These are phyloP conservation scores for Colletotrichum melonis DNA, from an alignment of 2,329 filamentous ascomycete genomes.

Conservation along the genomic window DNA sequence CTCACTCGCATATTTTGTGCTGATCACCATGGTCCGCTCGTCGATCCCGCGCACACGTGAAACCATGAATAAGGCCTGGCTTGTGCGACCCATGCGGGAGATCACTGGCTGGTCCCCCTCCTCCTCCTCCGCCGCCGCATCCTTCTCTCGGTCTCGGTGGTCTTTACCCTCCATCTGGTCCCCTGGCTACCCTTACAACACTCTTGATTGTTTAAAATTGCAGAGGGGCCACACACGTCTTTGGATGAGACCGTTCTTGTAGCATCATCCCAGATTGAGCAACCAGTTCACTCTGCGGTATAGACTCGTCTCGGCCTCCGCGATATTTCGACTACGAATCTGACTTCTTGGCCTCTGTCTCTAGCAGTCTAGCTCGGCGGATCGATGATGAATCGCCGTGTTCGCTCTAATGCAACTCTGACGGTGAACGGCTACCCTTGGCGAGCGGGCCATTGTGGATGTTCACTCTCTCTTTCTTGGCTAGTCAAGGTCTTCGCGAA, in stretches of 20 bases:
- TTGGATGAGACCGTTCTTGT: constrained; percentile 29
- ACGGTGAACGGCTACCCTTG: neutral
- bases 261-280: constrained; percentile 30
- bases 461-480: neutral
- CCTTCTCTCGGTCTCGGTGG: constrained; percentile 18
- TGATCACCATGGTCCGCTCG: constrained; percentile 5
- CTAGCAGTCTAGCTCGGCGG: neutral
- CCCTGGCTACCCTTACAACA: neutral
- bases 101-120: constrained; percentile 6
- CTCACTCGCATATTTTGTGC: neutral
- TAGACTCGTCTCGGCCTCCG: constrained; percentile 10
- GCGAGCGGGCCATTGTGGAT: neutral
- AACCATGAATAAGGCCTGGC: constrained; percentile 33
- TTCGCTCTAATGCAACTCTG: neutral
- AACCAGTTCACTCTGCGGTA: constrained; percentile 13
- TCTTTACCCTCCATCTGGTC: neutral
- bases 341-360: neutral
- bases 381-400: neutral
- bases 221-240: constrained; percentile 13
- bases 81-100: constrained; percentile 34
- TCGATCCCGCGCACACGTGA: constrained; percentile 23
- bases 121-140: neutral
- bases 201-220: constrained; percentile 27
- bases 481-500: neutral
- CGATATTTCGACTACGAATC: constrained; percentile 8